phyloP scores from a whole-genome alignment of 768 basidiomycete genomes.

The Pleurotus sapidus region DNA sequence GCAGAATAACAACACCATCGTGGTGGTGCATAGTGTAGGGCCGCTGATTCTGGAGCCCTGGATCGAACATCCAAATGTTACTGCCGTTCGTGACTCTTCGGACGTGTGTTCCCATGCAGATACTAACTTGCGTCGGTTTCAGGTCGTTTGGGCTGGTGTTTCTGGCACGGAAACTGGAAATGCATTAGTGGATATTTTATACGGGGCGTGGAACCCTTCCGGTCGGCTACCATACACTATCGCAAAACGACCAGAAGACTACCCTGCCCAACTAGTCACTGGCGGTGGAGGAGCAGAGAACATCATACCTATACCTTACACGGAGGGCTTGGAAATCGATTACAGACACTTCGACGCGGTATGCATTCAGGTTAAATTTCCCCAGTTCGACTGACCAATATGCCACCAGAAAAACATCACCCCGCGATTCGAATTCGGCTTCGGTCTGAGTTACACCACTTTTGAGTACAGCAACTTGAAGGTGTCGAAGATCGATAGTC shows the following conservation, averaged over 20 bases:
- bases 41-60: conserved; percentile 61
- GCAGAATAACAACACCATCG: conserved; percentile 69
- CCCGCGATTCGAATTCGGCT: conserved; percentile 89
- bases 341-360: conserved; percentile 72
- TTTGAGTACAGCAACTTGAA: conserved; percentile 69
- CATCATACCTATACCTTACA: conserved; percentile 54
- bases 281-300: conserved; percentile 29
- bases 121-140: background rate
- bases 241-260: conserved; percentile 57
- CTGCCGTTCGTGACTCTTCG: conserved; percentile 42
- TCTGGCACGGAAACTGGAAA: conserved; percentile 74
- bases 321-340: conserved; percentile 66
- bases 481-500: conserved; percentile 37
- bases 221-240: conserved; percentile 76
- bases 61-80: conserved; percentile 73
- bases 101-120: conserved; percentile 19
- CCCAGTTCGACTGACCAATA: background rate
- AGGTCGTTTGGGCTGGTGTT: conserved; percentile 65
- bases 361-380: conserved; percentile 24
- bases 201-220: conserved; percentile 66
- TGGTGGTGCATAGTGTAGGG: conserved; percentile 63
- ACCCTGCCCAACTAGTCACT: conserved; percentile 46
- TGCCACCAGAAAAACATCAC: conserved; percentile 56
- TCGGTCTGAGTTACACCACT: conserved; percentile 81
- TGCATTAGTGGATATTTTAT: conserved; percentile 67